phyloP scores from a whole-genome alignment of 73 alveolate species.

The Paramecium caudatum region DNA sequence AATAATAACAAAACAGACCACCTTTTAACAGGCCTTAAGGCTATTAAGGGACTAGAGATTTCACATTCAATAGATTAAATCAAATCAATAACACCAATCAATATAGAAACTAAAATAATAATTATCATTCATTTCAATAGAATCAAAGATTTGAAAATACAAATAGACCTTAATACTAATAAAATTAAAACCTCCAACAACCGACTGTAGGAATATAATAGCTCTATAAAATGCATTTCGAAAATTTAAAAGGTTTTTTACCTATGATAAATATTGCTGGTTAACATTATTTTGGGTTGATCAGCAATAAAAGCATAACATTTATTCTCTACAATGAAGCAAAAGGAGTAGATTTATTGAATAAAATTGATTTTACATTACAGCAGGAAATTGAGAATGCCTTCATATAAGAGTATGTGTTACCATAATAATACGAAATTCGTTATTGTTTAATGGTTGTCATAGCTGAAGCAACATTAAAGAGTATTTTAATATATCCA shows the following conservation, averaged over 20 bases:
- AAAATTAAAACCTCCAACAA: neutral
- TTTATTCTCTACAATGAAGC: neutral
- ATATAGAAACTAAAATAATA: neutral
- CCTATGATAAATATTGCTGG: neutral
- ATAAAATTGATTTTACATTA: neutral
- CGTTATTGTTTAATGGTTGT: neutral
- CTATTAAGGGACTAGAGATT: neutral
- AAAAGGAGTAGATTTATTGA: neutral
- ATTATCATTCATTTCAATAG: too few relatives aligned
- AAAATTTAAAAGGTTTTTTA: slow-evolving; percentile 2
- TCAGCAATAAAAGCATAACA: neutral
- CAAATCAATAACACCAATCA: too few relatives aligned
- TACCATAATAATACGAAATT: neutral
- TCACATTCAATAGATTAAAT: neutral
- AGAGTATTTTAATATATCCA: neutral
- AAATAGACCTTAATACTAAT: neutral
- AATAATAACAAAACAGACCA: too few relatives aligned
- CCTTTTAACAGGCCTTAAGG: neutral
- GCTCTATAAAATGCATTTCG: slow-evolving; percentile 3
- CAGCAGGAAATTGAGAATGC: slow-evolving; percentile 11
- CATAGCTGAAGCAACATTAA: neutral
- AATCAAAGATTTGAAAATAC: neutral
- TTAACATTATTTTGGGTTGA: neutral
- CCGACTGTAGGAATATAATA: neutral
- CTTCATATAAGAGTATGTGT: neutral